Conservation (phyloP, 305 asterid genomes). For the Fraxinus baroniana region DNA sequence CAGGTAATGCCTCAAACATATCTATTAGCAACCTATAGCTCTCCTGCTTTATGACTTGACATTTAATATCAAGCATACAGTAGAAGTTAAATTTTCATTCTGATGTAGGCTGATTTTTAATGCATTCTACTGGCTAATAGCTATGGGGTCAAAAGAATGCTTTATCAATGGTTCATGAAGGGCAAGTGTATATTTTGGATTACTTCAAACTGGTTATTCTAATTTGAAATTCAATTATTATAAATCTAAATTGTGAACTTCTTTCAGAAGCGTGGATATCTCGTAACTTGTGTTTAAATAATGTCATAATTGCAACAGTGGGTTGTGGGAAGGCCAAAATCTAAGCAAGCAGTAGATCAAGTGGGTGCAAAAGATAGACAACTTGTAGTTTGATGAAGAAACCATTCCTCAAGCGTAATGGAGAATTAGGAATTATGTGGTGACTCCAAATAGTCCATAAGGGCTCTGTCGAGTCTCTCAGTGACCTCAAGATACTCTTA, state of each 20-base stretch:
- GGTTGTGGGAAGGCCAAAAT: not conserved
- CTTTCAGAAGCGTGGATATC: not conserved
- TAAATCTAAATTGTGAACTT: not conserved
- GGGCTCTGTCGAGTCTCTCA: not conserved
- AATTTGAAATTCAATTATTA: not conserved
- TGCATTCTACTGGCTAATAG: not conserved
- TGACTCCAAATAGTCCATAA: not conserved
- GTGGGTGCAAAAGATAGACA: not conserved
- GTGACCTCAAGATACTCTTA: not conserved
- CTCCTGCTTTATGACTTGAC: not conserved
- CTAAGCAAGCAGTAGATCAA: not conserved
- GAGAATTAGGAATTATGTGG: not conserved
- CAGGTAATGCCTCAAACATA: conserved; percentile 38
- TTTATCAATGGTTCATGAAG: not conserved
- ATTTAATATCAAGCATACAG: conserved; percentile 3
- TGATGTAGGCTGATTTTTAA: not conserved
- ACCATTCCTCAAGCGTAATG: not conserved
- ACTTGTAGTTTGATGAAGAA: not conserved
- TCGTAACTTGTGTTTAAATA: not conserved
- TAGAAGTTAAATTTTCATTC: not conserved
- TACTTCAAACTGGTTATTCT: not conserved
- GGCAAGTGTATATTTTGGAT: not conserved
- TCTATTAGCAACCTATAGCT: not conserved
- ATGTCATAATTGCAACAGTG: not conserved
- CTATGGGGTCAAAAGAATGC: not conserved